phyloP scores from a whole-genome alignment of 352 stramenopile species.

The Globisporangium ultimum region DNA sequence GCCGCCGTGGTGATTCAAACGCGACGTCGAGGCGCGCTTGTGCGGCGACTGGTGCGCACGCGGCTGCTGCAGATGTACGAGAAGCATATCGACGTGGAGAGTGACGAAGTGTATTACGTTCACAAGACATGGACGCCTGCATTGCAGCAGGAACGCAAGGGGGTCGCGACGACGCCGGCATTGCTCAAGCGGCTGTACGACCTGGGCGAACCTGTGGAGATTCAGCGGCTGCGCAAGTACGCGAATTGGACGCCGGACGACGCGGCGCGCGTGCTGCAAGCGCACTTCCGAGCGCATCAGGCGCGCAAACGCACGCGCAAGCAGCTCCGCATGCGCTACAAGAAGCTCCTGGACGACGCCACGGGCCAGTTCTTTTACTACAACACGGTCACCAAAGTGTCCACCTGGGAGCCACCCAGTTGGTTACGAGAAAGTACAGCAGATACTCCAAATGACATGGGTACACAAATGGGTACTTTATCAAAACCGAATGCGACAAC shows the following conservation, averaged over 20 bases:
- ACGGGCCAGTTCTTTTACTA: conserved; percentile 66
- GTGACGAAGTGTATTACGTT: conserved; percentile 53
- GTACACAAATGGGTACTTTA: neutral
- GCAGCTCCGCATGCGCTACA: conserved; percentile 49
- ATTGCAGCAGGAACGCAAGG: conserved; percentile 13
- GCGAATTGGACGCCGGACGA: conserved; percentile 47
- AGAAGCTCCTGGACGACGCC: conserved; percentile 51
- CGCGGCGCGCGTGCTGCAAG: conserved; percentile 54
- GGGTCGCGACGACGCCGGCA: conserved; percentile 26
- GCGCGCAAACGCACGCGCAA: conserved; percentile 33
- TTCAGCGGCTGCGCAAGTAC: conserved; percentile 39
- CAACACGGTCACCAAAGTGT: conserved; percentile 65
- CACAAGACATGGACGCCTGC: neutral
- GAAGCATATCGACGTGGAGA: conserved; percentile 65
- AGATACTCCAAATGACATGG: too few species aligned
- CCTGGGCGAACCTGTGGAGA: conserved; percentile 63
- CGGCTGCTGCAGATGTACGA: conserved; percentile 43
- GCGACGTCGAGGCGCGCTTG: conserved; percentile 27
- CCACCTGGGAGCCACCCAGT: conserved; percentile 62
- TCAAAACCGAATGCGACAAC: conserved; percentile 12
- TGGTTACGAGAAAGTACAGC: conserved; percentile 18
- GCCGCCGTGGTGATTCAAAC: conserved; percentile 46
- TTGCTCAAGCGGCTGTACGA: conserved; percentile 55
- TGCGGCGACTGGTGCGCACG: conserved; percentile 24
- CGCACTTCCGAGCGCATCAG: conserved; percentile 37